These are phyloP conservation scores for Ganoderma resinaceum DNA, from an alignment of 1,284 basidiomycete genomes.

Conservation along the genomic window DNA sequence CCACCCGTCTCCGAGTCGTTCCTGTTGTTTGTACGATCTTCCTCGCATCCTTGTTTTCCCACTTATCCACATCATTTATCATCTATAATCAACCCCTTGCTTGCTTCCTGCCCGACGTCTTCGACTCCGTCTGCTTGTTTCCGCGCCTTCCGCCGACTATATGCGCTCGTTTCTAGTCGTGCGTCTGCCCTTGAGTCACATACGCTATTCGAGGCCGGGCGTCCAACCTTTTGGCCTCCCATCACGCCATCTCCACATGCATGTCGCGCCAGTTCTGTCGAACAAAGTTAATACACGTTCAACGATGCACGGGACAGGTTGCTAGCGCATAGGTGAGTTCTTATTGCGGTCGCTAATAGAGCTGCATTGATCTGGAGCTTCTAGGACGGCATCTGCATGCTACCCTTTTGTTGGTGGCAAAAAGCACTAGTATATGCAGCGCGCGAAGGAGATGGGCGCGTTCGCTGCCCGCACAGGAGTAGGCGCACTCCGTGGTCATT, in stretches of 20 bases:
- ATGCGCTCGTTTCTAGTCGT: neutral
- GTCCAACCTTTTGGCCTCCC: neutral
- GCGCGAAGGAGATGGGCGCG: neutral
- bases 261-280: neutral
- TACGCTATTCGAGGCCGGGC: neutral
- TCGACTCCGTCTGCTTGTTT: neutral
- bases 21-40: neutral
- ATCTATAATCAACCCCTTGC: neutral
- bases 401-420: neutral
- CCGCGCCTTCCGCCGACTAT: neutral
- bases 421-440: neutral
- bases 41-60: neutral
- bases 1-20: neutral
- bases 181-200: constrained; percentile 1
- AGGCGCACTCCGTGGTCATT: neutral
- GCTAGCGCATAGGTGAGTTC: neutral
- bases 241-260: neutral
- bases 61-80: neutral
- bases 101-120: neutral
- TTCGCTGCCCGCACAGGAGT: too few species aligned
- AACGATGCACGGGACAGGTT: too few species aligned
- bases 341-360: neutral
- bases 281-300: neutral
- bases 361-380: neutral
- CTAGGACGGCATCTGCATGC: neutral